Evolutionary conservation across 495 filamentous ascomycete genomes (phyloP).

Genomic region (Xylaria venustula): DNA sequence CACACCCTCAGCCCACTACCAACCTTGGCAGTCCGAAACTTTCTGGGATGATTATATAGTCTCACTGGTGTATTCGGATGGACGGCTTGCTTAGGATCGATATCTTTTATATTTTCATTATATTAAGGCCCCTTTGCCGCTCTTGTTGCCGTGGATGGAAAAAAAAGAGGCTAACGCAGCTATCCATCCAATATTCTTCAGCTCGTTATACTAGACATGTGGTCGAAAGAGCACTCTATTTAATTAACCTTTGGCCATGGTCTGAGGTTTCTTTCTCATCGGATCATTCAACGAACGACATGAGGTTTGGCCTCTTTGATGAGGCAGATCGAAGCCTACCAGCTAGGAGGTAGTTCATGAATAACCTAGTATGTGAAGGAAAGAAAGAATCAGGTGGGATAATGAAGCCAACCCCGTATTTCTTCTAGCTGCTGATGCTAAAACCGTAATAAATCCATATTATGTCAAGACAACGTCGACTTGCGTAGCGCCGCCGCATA

Average conservation of each 20-base stretch:
- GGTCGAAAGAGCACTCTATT: constrained; percentile 5
- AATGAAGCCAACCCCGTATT: constrained; percentile 13
- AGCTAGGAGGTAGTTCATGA: not conserved
- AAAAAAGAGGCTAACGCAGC: too few relatives aligned
- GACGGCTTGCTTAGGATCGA: too few relatives aligned
- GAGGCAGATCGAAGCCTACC: not conserved
- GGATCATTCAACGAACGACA: constrained; percentile 6
- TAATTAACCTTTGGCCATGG: too few relatives aligned
- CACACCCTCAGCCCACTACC: not conserved
- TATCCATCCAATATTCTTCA: too few relatives aligned
- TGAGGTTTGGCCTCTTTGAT: not conserved
- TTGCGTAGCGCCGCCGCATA: not conserved
- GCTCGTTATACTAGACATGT: too few relatives aligned
- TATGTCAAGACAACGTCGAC: not conserved
- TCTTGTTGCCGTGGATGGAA: constrained; percentile 1
- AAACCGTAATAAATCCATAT: constrained; percentile 17
- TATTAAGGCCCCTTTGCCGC: constrained; percentile 1
- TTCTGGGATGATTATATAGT: not conserved
- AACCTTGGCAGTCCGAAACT: constrained; percentile 3
- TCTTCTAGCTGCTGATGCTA: constrained; percentile 20
- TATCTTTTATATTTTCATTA: constrained; percentile 4
- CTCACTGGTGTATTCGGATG: too few relatives aligned
- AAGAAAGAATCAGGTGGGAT: constrained; percentile 20
- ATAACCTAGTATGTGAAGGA: constrained; percentile 11
- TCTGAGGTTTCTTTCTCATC: not conserved